These are phyloP conservation scores for Lentinula lateritia DNA, from an alignment of 768 basidiomycete species.

Conservation along the genomic window DNA sequence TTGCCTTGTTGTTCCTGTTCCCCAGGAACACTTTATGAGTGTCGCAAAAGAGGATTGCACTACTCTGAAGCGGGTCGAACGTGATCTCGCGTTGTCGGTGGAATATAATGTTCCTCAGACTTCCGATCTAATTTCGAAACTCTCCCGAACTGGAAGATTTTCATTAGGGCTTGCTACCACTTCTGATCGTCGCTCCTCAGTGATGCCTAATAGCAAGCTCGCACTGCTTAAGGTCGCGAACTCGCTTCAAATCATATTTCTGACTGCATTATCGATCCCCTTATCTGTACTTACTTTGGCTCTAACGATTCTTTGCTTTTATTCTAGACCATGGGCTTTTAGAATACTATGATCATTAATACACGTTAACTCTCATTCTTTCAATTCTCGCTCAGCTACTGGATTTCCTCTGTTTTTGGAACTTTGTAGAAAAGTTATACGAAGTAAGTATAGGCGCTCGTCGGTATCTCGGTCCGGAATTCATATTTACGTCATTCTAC, in stretches of 20 bases:
- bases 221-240: background rate
- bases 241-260: background rate
- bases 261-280: background rate
- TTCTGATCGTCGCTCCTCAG: background rate
- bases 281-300: background rate
- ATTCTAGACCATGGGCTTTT: background rate
- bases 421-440: no score
- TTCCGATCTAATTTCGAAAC: background rate
- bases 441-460: background rate
- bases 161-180: background rate
- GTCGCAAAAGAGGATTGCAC: background rate
- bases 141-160: background rate
- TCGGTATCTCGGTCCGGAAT: background rate
- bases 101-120: background rate
- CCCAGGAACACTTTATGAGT: background rate
- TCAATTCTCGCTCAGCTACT: no score
- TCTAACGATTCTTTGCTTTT: background rate
- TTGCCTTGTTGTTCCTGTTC: slow-evolving; percentile 1
- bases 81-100: slow-evolving; percentile 2
- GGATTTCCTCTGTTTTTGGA: no score
- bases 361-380: no score
- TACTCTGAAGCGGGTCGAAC: slow-evolving; percentile 1
- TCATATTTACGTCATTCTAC: background rate
- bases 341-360: background rate
- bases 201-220: background rate